A percentile compares a stretch with the other conserved stretches of the same genome.
Evolutionary conservation across 768 basidiomycete species (phyloP).

Genomic region (Megacollybia marginata): DNA sequence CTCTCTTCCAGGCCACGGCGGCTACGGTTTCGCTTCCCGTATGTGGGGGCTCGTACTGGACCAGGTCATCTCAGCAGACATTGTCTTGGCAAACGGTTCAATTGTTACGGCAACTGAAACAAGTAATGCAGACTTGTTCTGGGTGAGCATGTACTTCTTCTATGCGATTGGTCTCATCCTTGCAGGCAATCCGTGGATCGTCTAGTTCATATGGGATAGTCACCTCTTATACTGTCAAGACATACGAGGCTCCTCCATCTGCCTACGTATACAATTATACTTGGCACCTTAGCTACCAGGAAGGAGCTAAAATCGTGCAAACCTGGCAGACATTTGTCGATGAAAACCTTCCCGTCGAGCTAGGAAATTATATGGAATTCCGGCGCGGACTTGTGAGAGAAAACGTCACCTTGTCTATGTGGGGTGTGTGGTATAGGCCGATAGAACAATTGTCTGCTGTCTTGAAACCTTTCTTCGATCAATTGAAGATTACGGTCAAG

Average conservation of each 20-base stretch:
- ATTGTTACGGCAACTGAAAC: constrained; percentile 21
- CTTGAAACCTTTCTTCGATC: no score
- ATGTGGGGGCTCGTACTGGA: constrained; percentile 47
- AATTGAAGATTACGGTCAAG: no score
- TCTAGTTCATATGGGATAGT: constrained; percentile 33
- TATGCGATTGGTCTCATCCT: not conserved
- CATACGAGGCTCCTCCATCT: constrained; percentile 29
- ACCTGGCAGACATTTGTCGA: constrained; percentile 25
- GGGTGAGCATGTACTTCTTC: constrained; percentile 23
- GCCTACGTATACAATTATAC: constrained; percentile 29
- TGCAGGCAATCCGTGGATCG: constrained; percentile 33
- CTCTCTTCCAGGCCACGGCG: constrained; percentile 19
- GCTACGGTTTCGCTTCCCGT: constrained; percentile 41
- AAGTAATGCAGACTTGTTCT: constrained; percentile 44
- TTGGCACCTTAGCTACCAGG: constrained; percentile 25
- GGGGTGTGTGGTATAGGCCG: constrained; percentile 31
- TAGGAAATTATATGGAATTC: constrained; percentile 27
- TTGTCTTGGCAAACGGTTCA: constrained; percentile 39
- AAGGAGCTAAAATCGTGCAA: constrained; percentile 23
- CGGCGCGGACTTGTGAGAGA: constrained; percentile 19
- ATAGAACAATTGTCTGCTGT: not conserved
- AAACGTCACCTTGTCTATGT: constrained; percentile 21
- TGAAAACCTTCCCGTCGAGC: constrained; percentile 23
- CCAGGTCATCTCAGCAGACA: constrained; percentile 28
- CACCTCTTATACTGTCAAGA: constrained; percentile 30